These are phyloP conservation scores for Agrostemma githago DNA, from an alignment of 148 eudicot genomes.

Conservation along the genomic window DNA sequence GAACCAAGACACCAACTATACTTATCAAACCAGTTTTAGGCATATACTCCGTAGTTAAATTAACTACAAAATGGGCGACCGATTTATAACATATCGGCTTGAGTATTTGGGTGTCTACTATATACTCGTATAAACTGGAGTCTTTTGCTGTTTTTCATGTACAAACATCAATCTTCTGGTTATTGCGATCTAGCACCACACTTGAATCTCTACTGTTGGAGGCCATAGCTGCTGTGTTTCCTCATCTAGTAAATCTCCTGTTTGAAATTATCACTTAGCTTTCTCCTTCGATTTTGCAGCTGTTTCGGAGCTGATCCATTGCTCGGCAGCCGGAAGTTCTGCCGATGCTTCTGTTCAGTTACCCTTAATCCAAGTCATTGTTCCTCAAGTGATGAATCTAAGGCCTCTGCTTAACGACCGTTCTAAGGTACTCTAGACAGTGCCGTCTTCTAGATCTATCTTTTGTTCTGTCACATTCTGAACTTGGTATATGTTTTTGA, in stretches of 20 bases:
- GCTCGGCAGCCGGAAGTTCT: conserved; percentile 64
- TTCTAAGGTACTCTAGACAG: conserved; percentile 56
- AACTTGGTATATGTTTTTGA: not conserved
- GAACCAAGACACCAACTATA: not conserved
- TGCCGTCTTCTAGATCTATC: not conserved
- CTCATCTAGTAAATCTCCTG: not conserved
- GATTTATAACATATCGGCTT: not conserved
- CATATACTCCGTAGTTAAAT: not conserved
- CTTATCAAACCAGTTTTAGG: not conserved
- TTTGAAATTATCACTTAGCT: not conserved
- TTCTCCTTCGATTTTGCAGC: conserved; percentile 43
- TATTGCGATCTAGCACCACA: not conserved
- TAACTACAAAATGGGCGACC: not conserved
- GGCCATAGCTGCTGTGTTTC: conserved; percentile 3
- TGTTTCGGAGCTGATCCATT: conserved; percentile 90
- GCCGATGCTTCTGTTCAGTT: conserved; percentile 62
- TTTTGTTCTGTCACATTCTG: conserved; percentile 1
- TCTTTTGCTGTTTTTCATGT: not conserved
- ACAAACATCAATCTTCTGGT: not conserved
- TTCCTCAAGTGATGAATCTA: conserved; percentile 86
- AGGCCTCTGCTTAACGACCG: conserved; percentile 74
- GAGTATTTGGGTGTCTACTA: not conserved
- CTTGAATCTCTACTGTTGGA: not conserved
- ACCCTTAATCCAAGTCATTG: conserved; percentile 86
- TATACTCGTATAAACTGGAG: not conserved